These are phyloP conservation scores for Cyberlindnera xylosilytica DNA, from an alignment of 805 yeast species.

Conservation along the genomic window DNA sequence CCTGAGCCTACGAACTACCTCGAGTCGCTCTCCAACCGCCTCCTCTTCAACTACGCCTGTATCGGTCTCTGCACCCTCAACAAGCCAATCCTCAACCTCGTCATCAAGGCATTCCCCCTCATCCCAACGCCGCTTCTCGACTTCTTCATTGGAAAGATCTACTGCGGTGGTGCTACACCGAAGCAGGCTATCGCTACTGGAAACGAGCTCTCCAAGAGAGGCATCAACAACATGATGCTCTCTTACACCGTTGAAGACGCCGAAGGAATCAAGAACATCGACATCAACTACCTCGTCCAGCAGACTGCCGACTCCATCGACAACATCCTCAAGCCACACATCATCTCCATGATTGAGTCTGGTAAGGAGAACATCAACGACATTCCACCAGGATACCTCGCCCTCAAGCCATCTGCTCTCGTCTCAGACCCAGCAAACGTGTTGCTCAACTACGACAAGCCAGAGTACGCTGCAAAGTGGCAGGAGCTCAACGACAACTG, in stretches of 20 bases:
- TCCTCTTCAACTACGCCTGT: constrained; percentile 60
- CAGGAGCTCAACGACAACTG: constrained; percentile 64
- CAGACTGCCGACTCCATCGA: constrained; percentile 67
- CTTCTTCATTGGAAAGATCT: constrained; percentile 71
- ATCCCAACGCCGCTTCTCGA: constrained; percentile 72
- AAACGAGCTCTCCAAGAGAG: constrained; percentile 58
- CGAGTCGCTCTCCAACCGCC: constrained; percentile 48
- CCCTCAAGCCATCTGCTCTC: constrained; percentile 90
- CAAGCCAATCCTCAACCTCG: constrained; percentile 56
- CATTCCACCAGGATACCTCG: constrained; percentile 89
- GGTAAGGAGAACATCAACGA: constrained; percentile 48
- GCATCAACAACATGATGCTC: constrained; percentile 93
- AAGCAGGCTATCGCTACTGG: constrained; percentile 72
- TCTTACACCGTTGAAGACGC: constrained; percentile 92
- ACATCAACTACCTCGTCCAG: constrained; percentile 54
- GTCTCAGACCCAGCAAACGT: constrained; percentile 73
- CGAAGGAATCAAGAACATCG: constrained; percentile 64
- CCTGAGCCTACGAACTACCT: constrained; percentile 36
- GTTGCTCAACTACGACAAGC: constrained; percentile 55
- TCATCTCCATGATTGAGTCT: constrained; percentile 52
- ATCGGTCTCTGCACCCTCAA: constrained; percentile 70
- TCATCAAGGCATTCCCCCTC: constrained; percentile 66
- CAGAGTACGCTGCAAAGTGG: constrained; percentile 51
- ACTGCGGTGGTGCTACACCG: constrained; percentile 87
- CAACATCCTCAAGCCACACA: constrained; percentile 67